phyloP scores from a whole-genome alignment of 192 early-diverging fungal species.

The Coemansia sp. region DNA sequence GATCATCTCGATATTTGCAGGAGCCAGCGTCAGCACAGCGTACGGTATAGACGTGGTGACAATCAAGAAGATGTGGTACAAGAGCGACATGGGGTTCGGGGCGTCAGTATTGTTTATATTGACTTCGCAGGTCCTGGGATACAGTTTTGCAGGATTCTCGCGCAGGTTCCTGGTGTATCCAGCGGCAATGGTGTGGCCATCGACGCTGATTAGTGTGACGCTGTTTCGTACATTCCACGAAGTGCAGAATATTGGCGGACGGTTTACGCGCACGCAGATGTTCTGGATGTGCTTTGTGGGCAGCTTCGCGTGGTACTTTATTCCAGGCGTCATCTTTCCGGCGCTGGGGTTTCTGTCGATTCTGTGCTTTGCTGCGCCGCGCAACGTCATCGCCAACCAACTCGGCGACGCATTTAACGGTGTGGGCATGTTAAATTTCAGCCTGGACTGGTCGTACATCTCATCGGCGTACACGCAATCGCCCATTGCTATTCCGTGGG shows the following conservation, averaged over 20 bases:
- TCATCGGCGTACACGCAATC: conserved; percentile 57
- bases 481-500: conserved; percentile 74
- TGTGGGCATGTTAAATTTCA: conserved; percentile 68
- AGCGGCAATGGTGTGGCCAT: conserved; percentile 86
- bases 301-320: conserved; percentile 58
- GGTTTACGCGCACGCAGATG: conserved; percentile 53
- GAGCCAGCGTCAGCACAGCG: conserved; percentile 64
- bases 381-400: conserved; percentile 50
- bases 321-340: conserved; percentile 71
- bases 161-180: conserved; percentile 85
- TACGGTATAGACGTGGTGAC: conserved; percentile 77
- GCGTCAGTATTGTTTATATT: conserved; percentile 66
- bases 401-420: conserved; percentile 56
- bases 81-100: conserved; percentile 64
- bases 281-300: conserved; percentile 54
- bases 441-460: conserved; percentile 74
- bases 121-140: conserved; percentile 68
- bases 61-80: conserved; percentile 67
- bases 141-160: conserved; percentile 66
- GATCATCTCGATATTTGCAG: conserved; percentile 75
- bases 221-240: conserved; percentile 80
- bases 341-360: conserved; percentile 63
- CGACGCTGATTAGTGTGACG: conserved; percentile 70
- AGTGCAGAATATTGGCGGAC: conserved; percentile 48
- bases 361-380: conserved; percentile 58